Evolutionary conservation across 2,329 filamentous ascomycete species (phyloP), one percentile per base, ranked within the genome.

Genomic region (Verticillium isaacii): DNA sequence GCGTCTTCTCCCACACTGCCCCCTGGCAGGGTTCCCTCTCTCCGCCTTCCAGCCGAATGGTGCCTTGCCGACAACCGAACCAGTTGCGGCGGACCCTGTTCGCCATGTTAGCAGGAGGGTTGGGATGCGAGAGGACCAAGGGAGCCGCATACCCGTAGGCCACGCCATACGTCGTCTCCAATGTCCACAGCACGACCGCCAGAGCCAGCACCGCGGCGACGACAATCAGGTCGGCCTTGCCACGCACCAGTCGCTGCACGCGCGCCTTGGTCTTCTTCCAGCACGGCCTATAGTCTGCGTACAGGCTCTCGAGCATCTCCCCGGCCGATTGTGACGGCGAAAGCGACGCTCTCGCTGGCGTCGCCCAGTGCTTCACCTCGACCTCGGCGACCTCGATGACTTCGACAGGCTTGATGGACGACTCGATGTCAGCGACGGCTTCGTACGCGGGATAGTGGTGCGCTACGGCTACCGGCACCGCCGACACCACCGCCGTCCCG

Each of bases 381-480:
- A 58, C 34, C 25, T 37, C 17, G 39, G 57, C 23, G 3, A 59
- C 32, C 32, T 63, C 55, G 19, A 64, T 41, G 34, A 50, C 45
- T 23, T 25, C 8, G 19, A 61, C 61, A 6, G 61, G 63, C 41
- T 57, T 57, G 29, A 64, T 63, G 8, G 59, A 58, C n/a, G 56
- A n/a, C 3, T n/a, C 45, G n/a, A 14, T 23, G 3, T 50, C 45
- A n/a, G 45, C 8, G 45, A 50, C 19, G 7, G 19, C 45, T 50
- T 50, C 12, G 45, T 50, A 50, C 19, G 45, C n/a, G 4, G 45
- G 45, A n/a, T 23, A 50, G 45, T 50, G 45, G 12, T 50, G 45
- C 6, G 45, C 45, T n/a, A 50, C 45, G 45, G 45, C 45, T n/a
- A 3, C 45, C n/a, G 45, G 45, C 9, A 50, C 45, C 45, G 8